Evolutionary conservation across 768 basidiomycete genomes (phyloP), one percentile per base, ranked within the genome.

Genomic region (Tylopilus felleus): DNA sequence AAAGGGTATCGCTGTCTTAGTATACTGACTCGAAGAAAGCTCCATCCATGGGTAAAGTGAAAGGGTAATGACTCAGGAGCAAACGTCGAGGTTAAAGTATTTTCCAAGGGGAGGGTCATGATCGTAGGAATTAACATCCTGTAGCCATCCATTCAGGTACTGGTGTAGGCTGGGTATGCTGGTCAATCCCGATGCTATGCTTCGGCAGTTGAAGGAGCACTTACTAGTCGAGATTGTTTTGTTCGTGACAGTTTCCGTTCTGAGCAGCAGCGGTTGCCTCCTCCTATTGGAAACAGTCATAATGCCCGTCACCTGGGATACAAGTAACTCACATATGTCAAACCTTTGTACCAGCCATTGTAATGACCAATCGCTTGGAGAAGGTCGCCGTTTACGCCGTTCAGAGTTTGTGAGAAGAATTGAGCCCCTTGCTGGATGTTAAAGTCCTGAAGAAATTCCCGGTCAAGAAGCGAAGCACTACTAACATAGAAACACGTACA

Each of bases 151-250:
- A 61, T 91, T 91, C 60, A 87, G 61, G 60, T 80, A 79, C 68
- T 91, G 85, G 56, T 82, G 77, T 19, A 90, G 63, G 68, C 87
- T 90, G 58, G 13, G 51, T 51, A n/a, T 43, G 21, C 22, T 29
- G 47, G n/a, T 53, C 36, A 46, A 23, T 28, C 33, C 25, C 28
- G 42, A 49, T 29, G 1, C 22, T 4, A 42, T 51, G 25, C 46
- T 21, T 43, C 23, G 27, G 21, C 39, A 13, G 17, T 52, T 46
- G 50, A 49, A 22, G 49, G 31, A 50, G 50, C 29, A 75, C 86
- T 61, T 63, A 87, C 88, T 94, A 94, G 72, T 93, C 92, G 45
- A 90, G 75, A 73, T 93, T 93, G 66, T 90, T 85, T 75, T 92
- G 90, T 69, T 86, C 86, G 42, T 67, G 72, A 70, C 85, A 88